These are phyloP conservation scores for Apiospora arundinis DNA, from an alignment of 2,329 filamentous ascomycete genomes.

Conservation along the genomic window DNA sequence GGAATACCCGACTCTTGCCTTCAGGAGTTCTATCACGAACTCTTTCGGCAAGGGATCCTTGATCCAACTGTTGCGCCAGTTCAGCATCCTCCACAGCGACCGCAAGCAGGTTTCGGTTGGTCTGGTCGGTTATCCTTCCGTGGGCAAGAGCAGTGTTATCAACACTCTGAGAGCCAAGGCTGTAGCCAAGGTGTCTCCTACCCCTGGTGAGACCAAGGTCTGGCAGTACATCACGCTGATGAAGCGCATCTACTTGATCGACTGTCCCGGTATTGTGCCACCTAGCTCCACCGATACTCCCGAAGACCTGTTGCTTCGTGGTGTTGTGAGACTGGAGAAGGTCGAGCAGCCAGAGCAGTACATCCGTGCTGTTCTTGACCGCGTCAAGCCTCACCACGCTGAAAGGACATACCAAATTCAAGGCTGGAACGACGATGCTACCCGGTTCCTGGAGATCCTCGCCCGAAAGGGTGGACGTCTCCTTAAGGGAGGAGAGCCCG, in stretches of 20 bases:
- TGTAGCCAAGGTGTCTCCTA: slow-evolving; percentile 44
- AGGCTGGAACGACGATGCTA: slow-evolving; percentile 76
- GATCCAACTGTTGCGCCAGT: slow-evolving; percentile 91
- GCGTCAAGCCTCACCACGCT: slow-evolving; percentile 85
- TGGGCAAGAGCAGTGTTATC: slow-evolving; percentile 95
- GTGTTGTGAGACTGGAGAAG: slow-evolving; percentile 93
- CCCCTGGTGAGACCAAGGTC: slow-evolving; percentile 95
- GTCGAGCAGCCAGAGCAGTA: slow-evolving; percentile 97
- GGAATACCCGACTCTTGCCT: slow-evolving; percentile 91
- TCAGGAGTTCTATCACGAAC: slow-evolving; percentile 94
- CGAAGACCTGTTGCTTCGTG: slow-evolving; percentile 86
- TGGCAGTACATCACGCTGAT: slow-evolving; percentile 98
- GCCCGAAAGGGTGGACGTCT: slow-evolving; percentile 87
- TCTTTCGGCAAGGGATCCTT: slow-evolving; percentile 95
- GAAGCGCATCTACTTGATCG: slow-evolving; percentile 38
- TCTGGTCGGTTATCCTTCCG: slow-evolving; percentile 86
- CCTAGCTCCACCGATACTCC: slow-evolving; percentile 49
- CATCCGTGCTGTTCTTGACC: slow-evolving; percentile 79
- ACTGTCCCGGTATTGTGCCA: slow-evolving; percentile 70
- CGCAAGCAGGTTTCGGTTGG: slow-evolving; percentile 95
- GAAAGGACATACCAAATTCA: slow-evolving; percentile 92
- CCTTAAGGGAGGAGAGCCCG: slow-evolving; percentile 90
- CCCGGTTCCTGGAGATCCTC: slow-evolving; percentile 85
- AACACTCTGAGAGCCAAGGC: slow-evolving; percentile 95
- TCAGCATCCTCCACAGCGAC: slow-evolving; percentile 85